Base-by-base conservation (phyloP, 2,329 filamentous ascomycete species). In the Cercospora beticola region DNA sequence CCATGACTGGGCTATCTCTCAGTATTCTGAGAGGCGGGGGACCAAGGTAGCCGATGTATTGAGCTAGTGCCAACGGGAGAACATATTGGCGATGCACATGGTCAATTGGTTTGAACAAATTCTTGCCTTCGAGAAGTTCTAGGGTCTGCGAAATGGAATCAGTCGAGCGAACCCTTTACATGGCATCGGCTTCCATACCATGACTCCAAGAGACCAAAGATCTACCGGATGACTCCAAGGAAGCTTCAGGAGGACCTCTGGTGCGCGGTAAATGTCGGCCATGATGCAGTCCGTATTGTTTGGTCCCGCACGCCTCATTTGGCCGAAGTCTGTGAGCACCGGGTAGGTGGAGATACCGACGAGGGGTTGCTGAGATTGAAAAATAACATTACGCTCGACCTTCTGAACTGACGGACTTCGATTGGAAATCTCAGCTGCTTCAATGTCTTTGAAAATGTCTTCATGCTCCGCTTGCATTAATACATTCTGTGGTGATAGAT, bases 381-480 rank as follows among this genome's bases (percentile, higher is more conserved):
- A 12, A 12, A 33, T 33, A 8, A 33, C 31, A 31, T 31, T 31
- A 1, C 10, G 18, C 8, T 46, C 58, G 28, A 18, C 46, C 3
- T 59, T 36, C 16, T 36, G 10, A 7, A 61, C n/a, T 21, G 68
- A 63, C 7, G 28, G 14, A 31, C 54, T 70, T 6, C 57, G 61
- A 7, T 62, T 18, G 7, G 26, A 28, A 28, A n/a, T 14, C 18
- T 66, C 66, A 14, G 31, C 36, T 60, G 57, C 26, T 36, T 71
- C 70, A 7, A 68, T 62, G 12, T 16, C 18, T 56, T 28, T 16
- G 40, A 68, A 70, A 6, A 30, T 21, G 2, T 43, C 26, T 56
- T 67, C 62, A 36, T 76, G 70, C 64, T 81, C 76, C 61, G 74
- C 82, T 71, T 83, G 82, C 33, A 76, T 72, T 67, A 86, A 79